These are phyloP conservation scores for Sporothrix humicola DNA, from an alignment of 2,329 filamentous ascomycete genomes.

Conservation along the genomic window DNA sequence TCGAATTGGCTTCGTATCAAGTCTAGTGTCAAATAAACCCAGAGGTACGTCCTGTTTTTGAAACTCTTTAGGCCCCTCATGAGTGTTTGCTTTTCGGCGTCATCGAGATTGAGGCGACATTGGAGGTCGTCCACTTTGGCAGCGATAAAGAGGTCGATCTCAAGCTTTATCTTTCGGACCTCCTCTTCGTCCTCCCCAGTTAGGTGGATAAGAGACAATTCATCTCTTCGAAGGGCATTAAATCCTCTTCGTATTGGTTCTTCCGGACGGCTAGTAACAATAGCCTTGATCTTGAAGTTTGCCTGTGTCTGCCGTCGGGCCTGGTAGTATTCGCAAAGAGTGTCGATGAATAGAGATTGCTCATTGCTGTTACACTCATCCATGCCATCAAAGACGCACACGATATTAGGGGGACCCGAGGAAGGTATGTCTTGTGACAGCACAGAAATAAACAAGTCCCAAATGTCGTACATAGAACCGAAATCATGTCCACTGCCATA, in stretches of 20 bases:
- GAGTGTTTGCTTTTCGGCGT: background rate
- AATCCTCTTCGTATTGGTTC: too few species aligned
- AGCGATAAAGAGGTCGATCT: constrained; percentile 29
- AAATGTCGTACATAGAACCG: background rate
- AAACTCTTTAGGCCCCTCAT: constrained; percentile 37
- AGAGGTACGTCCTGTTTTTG: constrained; percentile 48
- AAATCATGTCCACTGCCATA: background rate
- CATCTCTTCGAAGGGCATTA: too few species aligned
- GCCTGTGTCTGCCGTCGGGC: too few species aligned
- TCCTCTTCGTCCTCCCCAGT: constrained; percentile 41
- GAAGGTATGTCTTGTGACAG: background rate
- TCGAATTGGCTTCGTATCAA: constrained; percentile 41
- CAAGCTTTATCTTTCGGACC: constrained; percentile 34
- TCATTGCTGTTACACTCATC: constrained; percentile 41
- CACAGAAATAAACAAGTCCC: constrained; percentile 6
- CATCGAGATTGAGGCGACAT: too few species aligned
- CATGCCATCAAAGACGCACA: constrained; percentile 48
- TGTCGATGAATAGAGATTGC: background rate
- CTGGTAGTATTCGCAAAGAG: background rate
- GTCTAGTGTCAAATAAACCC: constrained; percentile 46
- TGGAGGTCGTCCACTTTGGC: constrained; percentile 1
- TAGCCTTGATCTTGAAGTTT: background rate
- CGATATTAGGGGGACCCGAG: background rate
- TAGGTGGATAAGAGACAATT: constrained; percentile 41
- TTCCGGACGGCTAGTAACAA: too few species aligned